Evolutionary conservation across 2,329 filamentous ascomycete species (phyloP).

Genomic region (Magnaporthiopsis poae): DNA sequence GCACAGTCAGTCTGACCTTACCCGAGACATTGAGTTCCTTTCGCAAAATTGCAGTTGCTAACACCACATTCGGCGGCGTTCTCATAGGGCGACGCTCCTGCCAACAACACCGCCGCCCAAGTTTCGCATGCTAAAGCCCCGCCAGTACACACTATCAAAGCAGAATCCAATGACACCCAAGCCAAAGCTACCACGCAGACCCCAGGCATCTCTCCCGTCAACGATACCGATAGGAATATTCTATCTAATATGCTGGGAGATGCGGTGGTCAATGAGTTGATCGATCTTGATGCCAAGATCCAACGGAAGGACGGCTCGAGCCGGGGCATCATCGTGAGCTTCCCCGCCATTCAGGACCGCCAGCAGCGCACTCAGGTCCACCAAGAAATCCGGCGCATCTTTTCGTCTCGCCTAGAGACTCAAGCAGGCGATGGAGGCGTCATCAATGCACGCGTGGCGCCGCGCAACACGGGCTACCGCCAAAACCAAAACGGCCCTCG

Average conservation of each 20-base stretch:
- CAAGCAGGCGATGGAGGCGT: constrained; percentile 49
- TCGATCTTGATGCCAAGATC: constrained; percentile 30
- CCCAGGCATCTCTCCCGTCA: not conserved
- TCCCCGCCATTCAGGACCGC: constrained; percentile 35
- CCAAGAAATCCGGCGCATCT: constrained; percentile 64
- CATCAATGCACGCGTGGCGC: constrained; percentile 46
- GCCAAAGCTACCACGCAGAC: not conserved
- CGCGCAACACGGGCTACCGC: constrained; percentile 7
- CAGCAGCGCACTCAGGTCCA: constrained; percentile 38
- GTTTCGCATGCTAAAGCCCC: not conserved
- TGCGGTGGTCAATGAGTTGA: constrained; percentile 29
- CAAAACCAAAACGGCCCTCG: constrained; percentile 5
- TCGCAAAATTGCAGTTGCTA: not conserved
- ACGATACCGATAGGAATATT: constrained; percentile 23
- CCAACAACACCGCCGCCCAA: not conserved
- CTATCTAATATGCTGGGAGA: constrained; percentile 31
- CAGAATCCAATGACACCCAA: not conserved
- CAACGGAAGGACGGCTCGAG: constrained; percentile 20
- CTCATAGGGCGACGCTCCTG: not conserved
- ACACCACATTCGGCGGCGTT: not conserved
- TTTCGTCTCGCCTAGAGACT: constrained; percentile 68
- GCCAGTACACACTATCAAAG: not conserved
- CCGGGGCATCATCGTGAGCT: constrained; percentile 25
- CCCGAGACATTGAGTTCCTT: not conserved
- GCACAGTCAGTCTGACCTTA: not conserved